Conservation (phyloP, 176 grass and related monocot genomes). For the Zoysia pacifica region DNA sequence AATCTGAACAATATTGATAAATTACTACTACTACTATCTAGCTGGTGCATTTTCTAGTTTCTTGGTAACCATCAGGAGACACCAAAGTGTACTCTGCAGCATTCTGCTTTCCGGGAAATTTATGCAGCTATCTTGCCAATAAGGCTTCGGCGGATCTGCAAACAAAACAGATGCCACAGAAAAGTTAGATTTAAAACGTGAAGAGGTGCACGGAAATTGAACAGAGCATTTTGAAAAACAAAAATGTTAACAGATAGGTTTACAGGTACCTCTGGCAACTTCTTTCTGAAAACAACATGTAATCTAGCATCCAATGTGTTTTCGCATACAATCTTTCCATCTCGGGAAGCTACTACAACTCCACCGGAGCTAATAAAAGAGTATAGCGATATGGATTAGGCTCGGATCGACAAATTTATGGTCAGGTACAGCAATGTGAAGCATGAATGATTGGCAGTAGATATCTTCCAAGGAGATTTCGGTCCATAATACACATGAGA, state of each 20-base stretch:
- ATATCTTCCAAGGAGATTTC: background rate
- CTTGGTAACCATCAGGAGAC: conserved; percentile 12
- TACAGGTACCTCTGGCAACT: conserved; percentile 73
- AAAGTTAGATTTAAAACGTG: background rate
- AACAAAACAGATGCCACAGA: conserved; percentile 14
- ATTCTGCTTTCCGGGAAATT: conserved; percentile 22
- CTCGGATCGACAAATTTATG: background rate
- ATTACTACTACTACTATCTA: conserved; percentile 12
- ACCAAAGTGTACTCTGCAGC: conserved; percentile 5
- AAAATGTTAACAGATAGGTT: background rate
- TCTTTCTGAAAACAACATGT: conserved; percentile 77
- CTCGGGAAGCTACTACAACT: conserved; percentile 79
- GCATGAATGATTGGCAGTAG: background rate
- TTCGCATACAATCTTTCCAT: conserved; percentile 88
- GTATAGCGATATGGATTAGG: conserved; percentile 17
- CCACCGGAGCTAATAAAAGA: conserved; percentile 64
- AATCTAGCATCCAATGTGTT: conserved; percentile 94
- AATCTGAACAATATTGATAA: background rate
- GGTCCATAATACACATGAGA: conserved; percentile 14
- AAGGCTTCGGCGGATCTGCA: conserved; percentile 76
- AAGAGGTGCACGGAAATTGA: background rate
- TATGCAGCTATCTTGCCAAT: conserved; percentile 48
- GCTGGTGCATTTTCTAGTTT: conserved; percentile 16
- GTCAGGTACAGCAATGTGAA: background rate
- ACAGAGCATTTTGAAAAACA: conserved; percentile 5